A percentile compares a stretch with the other conserved stretches of the same genome.
These are phyloP conservation scores for Daldinia bambusicola DNA, from an alignment of 495 filamentous ascomycete genomes.

Conservation along the genomic window DNA sequence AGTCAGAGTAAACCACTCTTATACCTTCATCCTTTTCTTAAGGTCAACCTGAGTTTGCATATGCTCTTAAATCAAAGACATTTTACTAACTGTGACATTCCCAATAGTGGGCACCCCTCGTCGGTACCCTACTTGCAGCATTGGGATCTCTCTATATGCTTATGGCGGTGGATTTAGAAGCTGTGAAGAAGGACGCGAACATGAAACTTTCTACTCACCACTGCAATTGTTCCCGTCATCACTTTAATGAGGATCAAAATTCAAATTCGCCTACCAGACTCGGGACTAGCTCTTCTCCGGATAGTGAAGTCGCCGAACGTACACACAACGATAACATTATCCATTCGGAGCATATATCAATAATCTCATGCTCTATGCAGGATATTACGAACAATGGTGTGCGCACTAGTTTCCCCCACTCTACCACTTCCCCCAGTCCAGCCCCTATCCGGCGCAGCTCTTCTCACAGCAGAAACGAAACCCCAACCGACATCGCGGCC, in stretches of 20 bases:
- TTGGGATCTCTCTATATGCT: slow-evolving; percentile 65
- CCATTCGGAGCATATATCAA: slow-evolving; percentile 3
- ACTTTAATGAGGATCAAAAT: slow-evolving; percentile 23
- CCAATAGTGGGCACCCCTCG: slow-evolving; percentile 68
- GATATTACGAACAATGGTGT: slow-evolving; percentile 1
- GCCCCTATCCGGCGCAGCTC: slow-evolving; percentile 17
- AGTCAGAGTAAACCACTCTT: neutral
- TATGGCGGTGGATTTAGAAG: slow-evolving; percentile 49
- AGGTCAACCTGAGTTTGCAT: neutral
- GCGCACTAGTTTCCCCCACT: slow-evolving; percentile 4
- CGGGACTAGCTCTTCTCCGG: neutral
- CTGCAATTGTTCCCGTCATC: slow-evolving; percentile 45
- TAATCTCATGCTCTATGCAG: neutral
- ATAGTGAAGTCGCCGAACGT: slow-evolving; percentile 4
- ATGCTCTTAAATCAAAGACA: neutral
- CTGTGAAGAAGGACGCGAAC: slow-evolving; percentile 28
- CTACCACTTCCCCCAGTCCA: neutral
- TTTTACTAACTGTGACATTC: slow-evolving; percentile 23
- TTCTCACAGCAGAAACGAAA: slow-evolving; percentile 5
- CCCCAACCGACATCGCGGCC: slow-evolving; percentile 3
- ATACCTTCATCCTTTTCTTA: neutral
- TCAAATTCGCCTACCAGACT: slow-evolving; percentile 3
- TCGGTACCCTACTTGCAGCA: slow-evolving; percentile 63
- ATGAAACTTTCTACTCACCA: slow-evolving; percentile 25
- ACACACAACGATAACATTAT: neutral